Percentiles rank a stretch among this genome's conserved stretches.
Evolutionary conservation across 2,329 filamentous ascomycete genomes (phyloP).

Genomic region (Coniochaeta hoffmannii): DNA sequence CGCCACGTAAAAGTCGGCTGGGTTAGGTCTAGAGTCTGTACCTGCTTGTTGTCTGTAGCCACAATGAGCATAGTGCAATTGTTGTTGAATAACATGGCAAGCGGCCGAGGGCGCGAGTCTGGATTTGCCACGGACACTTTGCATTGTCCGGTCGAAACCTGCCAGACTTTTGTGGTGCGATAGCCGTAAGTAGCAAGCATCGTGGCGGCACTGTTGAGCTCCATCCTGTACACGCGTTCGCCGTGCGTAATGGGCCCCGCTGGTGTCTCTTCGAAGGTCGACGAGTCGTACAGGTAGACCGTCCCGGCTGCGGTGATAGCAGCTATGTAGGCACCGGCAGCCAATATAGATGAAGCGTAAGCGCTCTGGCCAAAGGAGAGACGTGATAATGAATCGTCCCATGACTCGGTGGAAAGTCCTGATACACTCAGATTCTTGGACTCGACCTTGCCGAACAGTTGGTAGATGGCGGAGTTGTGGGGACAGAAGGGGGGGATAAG

Average conservation of each 20-base stretch:
- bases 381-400: constrained; percentile 19
- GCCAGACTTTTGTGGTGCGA: constrained; percentile 18
- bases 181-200: constrained; percentile 20
- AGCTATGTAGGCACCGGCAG: constrained; percentile 9
- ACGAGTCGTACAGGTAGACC: constrained; percentile 13
- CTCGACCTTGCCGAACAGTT: constrained; percentile 20
- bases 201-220: constrained; percentile 13
- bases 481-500: constrained; percentile 31
- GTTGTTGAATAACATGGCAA: too few species aligned
- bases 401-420: constrained; percentile 9
- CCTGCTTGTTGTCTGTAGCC: too few species aligned
- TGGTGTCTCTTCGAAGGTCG: constrained; percentile 14
- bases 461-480: constrained; percentile 22
- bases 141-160: constrained; percentile 17
- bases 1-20: too few species aligned
- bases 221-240: constrained; percentile 14
- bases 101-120: too few species aligned
- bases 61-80: too few species aligned
- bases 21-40: too few species aligned
- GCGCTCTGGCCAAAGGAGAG: constrained; percentile 8
- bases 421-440: constrained; percentile 7
- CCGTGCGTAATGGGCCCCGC: constrained; percentile 10
- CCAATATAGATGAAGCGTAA: constrained; percentile 8
- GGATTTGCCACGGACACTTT: constrained; percentile 13
- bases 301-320: constrained; percentile 6